Evolutionary conservation across 176 grass and related monocot species (phyloP).

Genomic region (Hsuehochloa calcarea): DNA sequence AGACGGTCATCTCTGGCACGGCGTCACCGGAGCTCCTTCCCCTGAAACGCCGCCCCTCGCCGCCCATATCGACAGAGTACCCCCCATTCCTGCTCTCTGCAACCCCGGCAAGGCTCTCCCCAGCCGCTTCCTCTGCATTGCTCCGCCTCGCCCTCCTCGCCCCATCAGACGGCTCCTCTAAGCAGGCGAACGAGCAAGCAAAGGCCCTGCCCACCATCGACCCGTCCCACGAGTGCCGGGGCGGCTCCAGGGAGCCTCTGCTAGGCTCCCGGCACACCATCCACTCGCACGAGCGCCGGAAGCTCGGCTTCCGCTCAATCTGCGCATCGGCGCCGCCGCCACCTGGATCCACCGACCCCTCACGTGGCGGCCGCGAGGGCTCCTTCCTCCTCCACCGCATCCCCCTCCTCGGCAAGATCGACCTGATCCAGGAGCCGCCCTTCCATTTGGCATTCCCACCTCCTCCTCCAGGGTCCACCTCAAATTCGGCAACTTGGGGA

Average conservation of each 20-base stretch:
- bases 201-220: slow-evolving; percentile 72
- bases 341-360: not conserved
- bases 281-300: slow-evolving; percentile 64
- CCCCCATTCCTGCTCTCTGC: slow-evolving; percentile 17
- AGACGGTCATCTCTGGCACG: slow-evolving; percentile 14
- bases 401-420: slow-evolving; percentile 45
- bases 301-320: slow-evolving; percentile 46
- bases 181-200: slow-evolving; percentile 75
- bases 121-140: slow-evolving; percentile 37
- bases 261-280: slow-evolving; percentile 42
- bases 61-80: not conserved
- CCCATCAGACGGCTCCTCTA: slow-evolving; percentile 58
- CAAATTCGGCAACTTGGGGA: not conserved
- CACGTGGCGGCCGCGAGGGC: slow-evolving; percentile 8
- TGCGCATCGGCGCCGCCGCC: not conserved
- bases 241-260: slow-evolving; percentile 47
- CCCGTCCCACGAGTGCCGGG: slow-evolving; percentile 91
- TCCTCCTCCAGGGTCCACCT: slow-evolving; percentile 7
- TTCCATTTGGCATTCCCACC: slow-evolving; percentile 39
- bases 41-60: slow-evolving; percentile 7
- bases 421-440: slow-evolving; percentile 57
- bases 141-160: slow-evolving; percentile 1
- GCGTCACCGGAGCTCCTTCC: slow-evolving; percentile 7
- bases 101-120: not conserved
- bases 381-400: slow-evolving; percentile 42